These are phyloP conservation scores for Boletus rubescentipes DNA, from an alignment of 768 basidiomycete species.

Conservation along the genomic window DNA sequence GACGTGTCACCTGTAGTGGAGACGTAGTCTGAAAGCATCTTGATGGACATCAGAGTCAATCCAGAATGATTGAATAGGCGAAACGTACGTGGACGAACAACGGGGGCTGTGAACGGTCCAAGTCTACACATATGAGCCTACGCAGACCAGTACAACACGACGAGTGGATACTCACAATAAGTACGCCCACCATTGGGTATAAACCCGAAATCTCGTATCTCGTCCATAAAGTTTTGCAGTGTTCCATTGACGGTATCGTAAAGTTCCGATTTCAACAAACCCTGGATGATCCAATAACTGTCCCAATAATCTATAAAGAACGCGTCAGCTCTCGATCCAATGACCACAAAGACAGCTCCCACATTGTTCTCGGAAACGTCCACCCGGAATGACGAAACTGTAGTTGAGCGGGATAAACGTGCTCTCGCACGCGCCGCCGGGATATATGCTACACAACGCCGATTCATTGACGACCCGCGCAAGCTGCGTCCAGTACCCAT, in stretches of 20 bases:
- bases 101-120: conserved; percentile 92
- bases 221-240: conserved; percentile 94
- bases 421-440: conserved; percentile 66
- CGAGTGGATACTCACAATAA: conserved; percentile 56
- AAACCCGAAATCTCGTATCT: conserved; percentile 80
- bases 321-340: background rate
- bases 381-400: conserved; percentile 88
- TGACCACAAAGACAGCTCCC: conserved; percentile 35
- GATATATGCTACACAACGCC: conserved; percentile 54
- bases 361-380: conserved; percentile 84
- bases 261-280: conserved; percentile 79
- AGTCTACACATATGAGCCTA: conserved; percentile 42
- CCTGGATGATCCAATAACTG: conserved; percentile 87
- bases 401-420: conserved; percentile 88
- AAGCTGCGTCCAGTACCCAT: conserved; percentile 82
- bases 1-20: conserved; percentile 63
- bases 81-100: conserved; percentile 71
- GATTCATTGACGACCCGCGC: conserved; percentile 73
- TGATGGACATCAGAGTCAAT: background rate
- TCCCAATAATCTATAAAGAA: conserved; percentile 50
- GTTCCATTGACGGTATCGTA: conserved; percentile 72
- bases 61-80: background rate
- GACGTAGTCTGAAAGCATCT: conserved; percentile 93
- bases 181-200: conserved; percentile 93
- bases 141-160: background rate